Percentiles rank a stretch among this genome's conserved stretches.
phyloP scores from a whole-genome alignment of 257 asterid species.

The Coffea eugenioides region DNA sequence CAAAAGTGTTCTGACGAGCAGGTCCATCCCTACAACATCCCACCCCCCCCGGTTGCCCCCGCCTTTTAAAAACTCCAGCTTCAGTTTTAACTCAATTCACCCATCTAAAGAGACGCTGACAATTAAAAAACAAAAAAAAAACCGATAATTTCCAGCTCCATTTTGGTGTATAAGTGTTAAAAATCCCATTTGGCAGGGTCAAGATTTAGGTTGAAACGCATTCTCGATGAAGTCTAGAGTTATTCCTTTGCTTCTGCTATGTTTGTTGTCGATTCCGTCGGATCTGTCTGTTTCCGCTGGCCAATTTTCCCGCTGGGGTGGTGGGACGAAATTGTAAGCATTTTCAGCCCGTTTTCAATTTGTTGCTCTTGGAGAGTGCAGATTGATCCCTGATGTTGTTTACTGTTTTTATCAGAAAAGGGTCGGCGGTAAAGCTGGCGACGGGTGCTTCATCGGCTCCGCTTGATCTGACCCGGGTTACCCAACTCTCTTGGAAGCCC shows the following conservation, averaged over 20 bases:
- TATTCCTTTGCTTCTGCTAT: conserved; percentile 37
- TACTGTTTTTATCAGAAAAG: conserved; percentile 32
- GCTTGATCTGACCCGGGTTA: conserved; percentile 77
- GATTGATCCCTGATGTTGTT: conserved; percentile 31
- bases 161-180: neutral
- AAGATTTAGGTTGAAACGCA: conserved; percentile 8
- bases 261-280: conserved; percentile 27
- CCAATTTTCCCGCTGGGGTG: conserved; percentile 48
- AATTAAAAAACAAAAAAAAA: neutral
- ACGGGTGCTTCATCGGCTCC: conserved; percentile 43
- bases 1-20: neutral
- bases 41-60: no score
- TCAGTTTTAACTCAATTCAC: no score
- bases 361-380: conserved; percentile 4
- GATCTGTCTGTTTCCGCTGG: conserved; percentile 26
- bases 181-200: neutral
- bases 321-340: conserved; percentile 14
- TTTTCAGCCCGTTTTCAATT: neutral
- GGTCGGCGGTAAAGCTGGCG: conserved; percentile 40
- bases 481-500: conserved; percentile 84
- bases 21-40: neutral
- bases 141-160: neutral
- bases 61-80: no score
- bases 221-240: conserved; percentile 44
- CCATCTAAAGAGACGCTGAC: neutral